These are phyloP conservation scores for Scedosporium minutisporum DNA, from an alignment of 2,329 filamentous ascomycete species.

Conservation along the genomic window DNA sequence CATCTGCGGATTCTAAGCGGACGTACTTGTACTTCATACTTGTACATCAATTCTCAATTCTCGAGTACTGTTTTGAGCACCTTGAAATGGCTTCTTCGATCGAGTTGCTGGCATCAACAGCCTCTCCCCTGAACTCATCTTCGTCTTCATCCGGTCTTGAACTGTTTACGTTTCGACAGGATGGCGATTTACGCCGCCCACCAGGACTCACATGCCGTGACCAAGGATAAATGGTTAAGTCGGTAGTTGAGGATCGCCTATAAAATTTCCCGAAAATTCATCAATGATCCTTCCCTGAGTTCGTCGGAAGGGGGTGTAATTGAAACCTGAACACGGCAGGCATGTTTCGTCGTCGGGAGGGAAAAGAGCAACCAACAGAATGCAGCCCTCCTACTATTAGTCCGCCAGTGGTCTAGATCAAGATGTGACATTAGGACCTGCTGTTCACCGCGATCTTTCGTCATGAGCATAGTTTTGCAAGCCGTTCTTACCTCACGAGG, in stretches of 20 bases:
- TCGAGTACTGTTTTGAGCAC: too few species aligned
- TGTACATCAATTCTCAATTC: too few species aligned
- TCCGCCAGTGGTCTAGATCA: too few species aligned
- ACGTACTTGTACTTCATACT: neutral
- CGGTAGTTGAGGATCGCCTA: neutral
- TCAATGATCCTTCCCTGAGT: neutral
- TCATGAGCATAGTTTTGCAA: too few species aligned
- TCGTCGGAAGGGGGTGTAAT: neutral
- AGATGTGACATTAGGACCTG: too few species aligned
- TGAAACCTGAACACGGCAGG: conserved; percentile 6
- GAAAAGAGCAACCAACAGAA: neutral
- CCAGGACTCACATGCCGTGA: neutral
- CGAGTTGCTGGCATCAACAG: too few species aligned
- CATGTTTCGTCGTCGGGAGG: conserved; percentile 3
- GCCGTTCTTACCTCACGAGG: too few species aligned
- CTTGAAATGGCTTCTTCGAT: too few species aligned
- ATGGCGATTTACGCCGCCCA: neutral
- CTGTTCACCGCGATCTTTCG: too few species aligned
- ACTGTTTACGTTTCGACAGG: neutral
- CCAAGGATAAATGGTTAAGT: neutral
- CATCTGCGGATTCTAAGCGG: neutral
- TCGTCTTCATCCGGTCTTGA: neutral
- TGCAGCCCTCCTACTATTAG: too few species aligned
- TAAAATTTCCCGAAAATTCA: neutral
- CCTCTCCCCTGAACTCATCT: too few species aligned